Evolutionary conservation across 345 rosid genomes (phyloP).

Genomic region (Xanthoceras sorbifolium): DNA sequence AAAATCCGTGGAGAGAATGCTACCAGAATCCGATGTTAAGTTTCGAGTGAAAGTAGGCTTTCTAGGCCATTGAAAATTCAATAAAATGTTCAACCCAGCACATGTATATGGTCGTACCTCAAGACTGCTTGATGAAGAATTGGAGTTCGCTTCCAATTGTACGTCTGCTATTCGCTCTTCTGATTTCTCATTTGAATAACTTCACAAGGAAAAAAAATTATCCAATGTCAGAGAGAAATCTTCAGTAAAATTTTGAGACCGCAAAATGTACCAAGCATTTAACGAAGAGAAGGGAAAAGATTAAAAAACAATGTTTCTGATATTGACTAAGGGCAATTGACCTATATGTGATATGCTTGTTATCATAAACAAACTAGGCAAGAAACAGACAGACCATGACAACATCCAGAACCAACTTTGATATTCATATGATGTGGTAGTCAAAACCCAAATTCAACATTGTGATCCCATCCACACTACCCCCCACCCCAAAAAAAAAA

Average conservation of each 20-base stretch:
- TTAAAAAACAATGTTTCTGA: neutral
- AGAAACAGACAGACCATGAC: neutral
- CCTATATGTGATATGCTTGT: neutral
- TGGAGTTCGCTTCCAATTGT: slow-evolving; percentile 46
- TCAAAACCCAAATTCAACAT: slow-evolving; percentile 2
- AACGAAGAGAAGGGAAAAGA: neutral
- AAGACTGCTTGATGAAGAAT: slow-evolving; percentile 38
- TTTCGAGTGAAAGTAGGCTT: neutral
- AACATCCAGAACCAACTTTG: neutral
- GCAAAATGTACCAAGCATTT: neutral
- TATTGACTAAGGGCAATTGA: neutral
- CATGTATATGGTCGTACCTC: slow-evolving; percentile 34
- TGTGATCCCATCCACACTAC: too few species aligned
- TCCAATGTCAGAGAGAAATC: neutral
- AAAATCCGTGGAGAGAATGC: neutral
- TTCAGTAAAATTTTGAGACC: neutral
- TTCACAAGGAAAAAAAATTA: slow-evolving; percentile 27
- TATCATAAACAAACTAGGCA: neutral
- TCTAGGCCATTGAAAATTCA: neutral
- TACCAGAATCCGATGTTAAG: neutral
- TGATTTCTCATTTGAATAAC: slow-evolving; percentile 85
- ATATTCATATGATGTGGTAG: neutral
- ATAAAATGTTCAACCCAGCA: neutral
- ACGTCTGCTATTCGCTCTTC: slow-evolving; percentile 51
- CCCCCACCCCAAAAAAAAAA: too few species aligned